Evolutionary conservation across 2,329 filamentous ascomycete genomes (phyloP), one percentile per base, ranked within the genome.

Genomic region (Aspergillus sojae): DNA sequence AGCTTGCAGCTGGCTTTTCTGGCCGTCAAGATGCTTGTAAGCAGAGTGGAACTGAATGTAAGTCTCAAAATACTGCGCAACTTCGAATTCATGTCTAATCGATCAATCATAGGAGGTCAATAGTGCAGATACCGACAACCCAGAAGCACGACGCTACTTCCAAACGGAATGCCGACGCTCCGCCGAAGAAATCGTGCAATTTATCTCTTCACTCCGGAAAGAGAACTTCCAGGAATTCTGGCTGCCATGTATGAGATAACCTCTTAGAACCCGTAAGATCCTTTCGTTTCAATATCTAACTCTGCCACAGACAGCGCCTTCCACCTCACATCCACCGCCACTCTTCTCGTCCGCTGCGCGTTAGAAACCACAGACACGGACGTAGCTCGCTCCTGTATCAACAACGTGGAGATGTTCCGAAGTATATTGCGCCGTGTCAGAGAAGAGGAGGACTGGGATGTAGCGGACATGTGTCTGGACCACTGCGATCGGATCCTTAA

Each of bases 391-490:
- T 77, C 79, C 3, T 83, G 80, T 58, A 78, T 85, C 55, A 62
- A 76, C 7, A 81, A 82, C 30, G 81, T 85, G 2, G 79, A 84
- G 62, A 78, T 77, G 3, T 77, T 85, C 48, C 80, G 83, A 43
- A 76, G 78, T 9, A 80, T 82, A 36, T 79, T 85, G 9, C 80
- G 81, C 46, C 75, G 78, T 54, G 81, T 82, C 26, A 76, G 79
- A 16, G 80, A 81, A 34, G 80, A 84, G 57, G 81, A 84, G 67
- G 80, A 83, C 57, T 86, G 84, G 84, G 84, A 86, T 65, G 79
- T 86, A 10, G 84, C 84, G 9, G 81, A 83, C 56, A 85, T 85
- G 72, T 85, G 82, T 52, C 72, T 86, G 4, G 82, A 86, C 46
- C 79, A 81, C 68, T 81, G 80, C 69, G 80, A 82, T 62, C 74